Base-by-base conservation (phyloP, 495 filamentous ascomycete species). In the Penicillium soppii region DNA sequence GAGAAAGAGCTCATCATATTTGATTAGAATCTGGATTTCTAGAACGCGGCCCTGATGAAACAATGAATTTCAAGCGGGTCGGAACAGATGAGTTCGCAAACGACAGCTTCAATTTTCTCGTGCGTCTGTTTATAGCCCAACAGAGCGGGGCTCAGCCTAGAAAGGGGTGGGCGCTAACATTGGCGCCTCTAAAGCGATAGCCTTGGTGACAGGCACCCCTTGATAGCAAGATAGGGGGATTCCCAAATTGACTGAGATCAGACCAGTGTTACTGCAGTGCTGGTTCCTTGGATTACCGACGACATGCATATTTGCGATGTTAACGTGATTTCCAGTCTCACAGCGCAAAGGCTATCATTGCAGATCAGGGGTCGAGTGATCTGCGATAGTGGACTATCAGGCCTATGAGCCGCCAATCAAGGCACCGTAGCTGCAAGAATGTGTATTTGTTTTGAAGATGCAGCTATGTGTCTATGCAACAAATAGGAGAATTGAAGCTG, bases 321-420 rank as follows among this genome's bases (percentile, higher is more conserved):
- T 20, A 9, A 27, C 21, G 3, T 27, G 43, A 8, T 45, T 48
- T 56, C 30, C 47, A 41, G 47, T 49, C n/a, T 41, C 37, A 49
- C 47, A 32, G 22, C 36, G 13, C 2, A 7, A 26, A 33, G 54
- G 32, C 43, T 49, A 63, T 63, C 57, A 50, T 41, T 56, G 54
- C 54, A 56, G 52, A 64, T 58, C 58, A 62, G 53, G 47, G 50
- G 52, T 43, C 37, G 50, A 37, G 38, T 20, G 7, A 33, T 25
- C 19, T 27, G 32, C 38, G 35, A 39, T 32, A 17, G 58, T 59
- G 62, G 55, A n/a, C 41, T 53, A 36, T 22, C 12, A 19, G 8
- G 20, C 12, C 16, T 23, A 19, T 25, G 13, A 54, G 43, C 27
- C 45, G 42, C 58, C 61, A 62, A 65, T 57, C 54, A 65, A 52